A percentile compares a stretch with the other conserved stretches of the same genome.
These are phyloP conservation scores for Darksidea phi DNA, from an alignment of 495 filamentous ascomycete species.

Conservation along the genomic window DNA sequence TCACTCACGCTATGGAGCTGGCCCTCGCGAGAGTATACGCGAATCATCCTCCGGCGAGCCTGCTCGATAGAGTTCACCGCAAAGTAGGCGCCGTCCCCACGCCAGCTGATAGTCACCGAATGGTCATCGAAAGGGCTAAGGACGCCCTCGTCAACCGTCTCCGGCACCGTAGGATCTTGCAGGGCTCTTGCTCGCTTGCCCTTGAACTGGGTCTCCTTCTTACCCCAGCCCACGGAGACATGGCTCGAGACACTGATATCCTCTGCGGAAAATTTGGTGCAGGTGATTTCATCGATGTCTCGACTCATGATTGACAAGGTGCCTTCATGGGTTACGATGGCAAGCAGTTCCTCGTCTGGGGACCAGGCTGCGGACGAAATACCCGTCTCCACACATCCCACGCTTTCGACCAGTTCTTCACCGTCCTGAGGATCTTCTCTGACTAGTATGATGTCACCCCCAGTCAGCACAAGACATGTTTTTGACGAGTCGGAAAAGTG, in stretches of 20 bases:
- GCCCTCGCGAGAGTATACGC: conserved; percentile 88
- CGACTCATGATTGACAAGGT: conserved; percentile 92
- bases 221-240: conserved; percentile 98
- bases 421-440: conserved; percentile 68
- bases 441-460: conserved; percentile 85
- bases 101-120: conserved; percentile 76
- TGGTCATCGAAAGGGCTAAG: conserved; percentile 70
- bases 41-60: conserved; percentile 67
- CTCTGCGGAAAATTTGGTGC: conserved; percentile 65
- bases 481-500: conserved; percentile 77
- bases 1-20: conserved; percentile 87
- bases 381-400: conserved; percentile 88
- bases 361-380: conserved; percentile 91
- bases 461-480: conserved; percentile 78
- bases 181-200: conserved; percentile 88
- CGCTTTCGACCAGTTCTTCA: conserved; percentile 82
- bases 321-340: conserved; percentile 71
- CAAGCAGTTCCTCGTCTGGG: conserved; percentile 87
- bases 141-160: conserved; percentile 82
- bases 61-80: conserved; percentile 76
- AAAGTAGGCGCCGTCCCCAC: conserved; percentile 89
- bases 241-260: conserved; percentile 88
- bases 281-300: conserved; percentile 77
- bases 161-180: conserved; percentile 89
- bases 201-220: conserved; percentile 96